Base-by-base conservation (phyloP, 306 rosid genomes). In the Fragaria iinumae region DNA sequence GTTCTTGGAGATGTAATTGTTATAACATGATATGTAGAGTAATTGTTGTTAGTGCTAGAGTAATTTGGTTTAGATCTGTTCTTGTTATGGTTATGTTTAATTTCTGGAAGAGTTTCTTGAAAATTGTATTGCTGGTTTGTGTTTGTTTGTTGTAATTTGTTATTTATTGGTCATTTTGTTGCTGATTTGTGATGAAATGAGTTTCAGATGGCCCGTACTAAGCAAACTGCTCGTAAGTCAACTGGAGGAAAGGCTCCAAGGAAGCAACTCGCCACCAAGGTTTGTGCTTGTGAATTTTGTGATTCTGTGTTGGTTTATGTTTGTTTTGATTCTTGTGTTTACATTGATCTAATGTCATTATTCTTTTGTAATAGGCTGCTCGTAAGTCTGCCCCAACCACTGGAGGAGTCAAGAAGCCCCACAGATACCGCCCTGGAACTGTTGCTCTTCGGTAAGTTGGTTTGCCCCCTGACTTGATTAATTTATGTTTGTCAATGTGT, bases 241-340 rank as follows among this genome's bases (percentile, higher is more conserved):
- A 93, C 98, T 0, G 97, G 98, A 77, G 98, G 98, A 72, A 93
- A 93, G 77, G 98, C 98, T 12, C 98, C 97, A 0, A 85, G 98
- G 89, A 93, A 93, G 96, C 98, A 93, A 72, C 97, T 93, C 20
- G 98, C 98, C 18, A 93, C 98, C 38, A 93, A 93, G 98, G 98
- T 29, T 29, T 29, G 32, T 29, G 32, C 32, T 29, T 29, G 2
- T 29, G 32, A 29, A 29, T 93, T n/a, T 43, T 41, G 20, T 7
- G 20, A 39, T 17, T 8, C 0, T 2, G 1, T 0, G 0, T 70
- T n/a, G 2, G n/a, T 8, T 9, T 0, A 38, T 32, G 34, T 38
- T 12, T 2, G 8, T n/a, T 3, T 14, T 10, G 45, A 4, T 5
- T 2, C 2, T 36, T 18, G 36, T 13, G 12, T 64, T 32, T 13